These are phyloP conservation scores for Phytophthora brassicae DNA, from an alignment of 352 stramenopile species.

Conservation along the genomic window DNA sequence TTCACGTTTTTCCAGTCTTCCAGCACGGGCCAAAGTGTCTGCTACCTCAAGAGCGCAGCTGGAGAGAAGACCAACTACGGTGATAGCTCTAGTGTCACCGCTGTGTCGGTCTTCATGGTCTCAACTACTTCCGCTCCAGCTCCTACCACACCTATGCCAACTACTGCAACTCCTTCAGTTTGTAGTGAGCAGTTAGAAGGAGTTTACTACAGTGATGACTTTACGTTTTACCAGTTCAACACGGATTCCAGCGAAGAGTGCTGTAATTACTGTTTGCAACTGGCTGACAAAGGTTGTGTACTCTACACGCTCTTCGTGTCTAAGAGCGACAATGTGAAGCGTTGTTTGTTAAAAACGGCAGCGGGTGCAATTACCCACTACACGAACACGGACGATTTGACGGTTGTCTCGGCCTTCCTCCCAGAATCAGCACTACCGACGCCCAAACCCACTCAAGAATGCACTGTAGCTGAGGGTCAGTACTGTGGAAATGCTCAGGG, in stretches of 20 bases:
- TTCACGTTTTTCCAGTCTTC: conserved; percentile 47
- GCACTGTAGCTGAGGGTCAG: conserved; percentile 27
- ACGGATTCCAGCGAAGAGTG: conserved; percentile 27
- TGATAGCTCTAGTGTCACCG: conserved; percentile 31
- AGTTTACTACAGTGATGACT: conserved; percentile 29
- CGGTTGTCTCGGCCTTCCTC: conserved; percentile 26
- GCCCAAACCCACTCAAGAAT: conserved; percentile 19
- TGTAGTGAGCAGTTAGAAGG: conserved; percentile 22
- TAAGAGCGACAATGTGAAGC: conserved; percentile 21
- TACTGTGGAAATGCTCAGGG: conserved; percentile 49
- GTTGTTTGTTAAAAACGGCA: conserved; percentile 28
- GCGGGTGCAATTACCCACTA: conserved; percentile 24
- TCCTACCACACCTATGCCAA: conserved; percentile 11
- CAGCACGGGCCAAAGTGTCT: conserved; percentile 30
- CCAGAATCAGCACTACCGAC: conserved; percentile 8
- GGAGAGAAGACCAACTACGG: conserved; percentile 43
- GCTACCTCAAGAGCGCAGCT: conserved; percentile 32
- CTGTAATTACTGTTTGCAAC: conserved; percentile 26
- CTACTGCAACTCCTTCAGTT: conserved; percentile 5
- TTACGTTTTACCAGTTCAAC: conserved; percentile 30
- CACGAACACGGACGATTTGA: conserved; percentile 21
- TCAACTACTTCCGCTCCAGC: conserved; percentile 5
- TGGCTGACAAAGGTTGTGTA: conserved; percentile 21
- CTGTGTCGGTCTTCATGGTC: conserved; percentile 27
- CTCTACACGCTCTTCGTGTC: conserved; percentile 33